Base-by-base conservation (phyloP, 371 early-diverging fungal genomes). In the Actinomortierella ambigua region DNA sequence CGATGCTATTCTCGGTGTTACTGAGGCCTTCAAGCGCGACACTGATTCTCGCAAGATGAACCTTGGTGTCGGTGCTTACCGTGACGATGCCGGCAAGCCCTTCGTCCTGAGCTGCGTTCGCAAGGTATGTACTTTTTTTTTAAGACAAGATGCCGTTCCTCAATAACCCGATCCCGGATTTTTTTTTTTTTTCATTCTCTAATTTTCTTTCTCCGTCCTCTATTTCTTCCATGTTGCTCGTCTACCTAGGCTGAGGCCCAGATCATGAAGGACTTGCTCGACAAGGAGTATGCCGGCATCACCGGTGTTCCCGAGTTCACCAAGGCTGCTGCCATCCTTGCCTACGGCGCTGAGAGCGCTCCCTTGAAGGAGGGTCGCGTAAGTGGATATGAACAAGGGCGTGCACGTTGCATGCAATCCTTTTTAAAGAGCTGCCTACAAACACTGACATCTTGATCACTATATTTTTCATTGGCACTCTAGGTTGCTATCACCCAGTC, bases 241-340 rank as follows among this genome's bases (percentile, higher is more conserved):
- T 52, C 39, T 56, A 26, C 60, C 24, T 78, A 92, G 91, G 98
- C 97, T 54, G 98, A 97, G 78, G 73, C 81, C 57, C 68, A 81
- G 61, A 77, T 98, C 68, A 68, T 87, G 49, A 79, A 86, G 20
- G 81, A 84, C 55, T 50, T 69, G 51, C 79, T 93, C 53, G 94
- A 97, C 85, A 95, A 98, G 85, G 99, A 98, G 83, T 98, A 98
- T 73, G 90, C 96, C 64, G 92, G 93, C 51, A 98, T 98, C 62
- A 93, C 93, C 40, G 99, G 99, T 79, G 82, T 95, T 29, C 85
- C 93, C 29, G 78, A 79, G 44, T 98, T 95, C 85, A 92, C 86
- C 69, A 80, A 85, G 69, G 89, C 90, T 51, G 92, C 97, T 41
- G 89, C 91, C 61, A 78, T 86, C 63, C 88, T 98, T 55, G 96